Evolutionary conservation across 805 yeast species (phyloP), one percentile per base, ranked within the genome.

Genomic region (Teunomyces lycoperdinae): DNA sequence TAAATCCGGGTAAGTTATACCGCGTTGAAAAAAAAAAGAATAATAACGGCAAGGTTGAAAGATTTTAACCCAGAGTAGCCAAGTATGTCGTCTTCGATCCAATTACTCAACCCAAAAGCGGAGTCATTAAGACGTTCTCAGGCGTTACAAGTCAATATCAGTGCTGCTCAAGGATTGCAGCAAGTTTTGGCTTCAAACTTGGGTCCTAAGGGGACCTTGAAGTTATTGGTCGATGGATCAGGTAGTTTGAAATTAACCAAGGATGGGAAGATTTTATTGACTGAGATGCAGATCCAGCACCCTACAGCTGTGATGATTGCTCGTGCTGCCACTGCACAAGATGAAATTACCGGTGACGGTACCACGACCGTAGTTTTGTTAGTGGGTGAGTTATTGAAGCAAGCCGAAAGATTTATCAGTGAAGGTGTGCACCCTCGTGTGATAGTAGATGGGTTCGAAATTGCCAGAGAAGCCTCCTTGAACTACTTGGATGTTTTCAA

Each of bases 301-400:
- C 78, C 78, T 9, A 74, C 78, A 5, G 78, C 78, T 1, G 76
- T 74, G 38, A 72, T 72, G 77, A 72, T 73, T 54, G 96, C 99
- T 2, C 80, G 98, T 55, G 99, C 98, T 10, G 99, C 99, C 43
- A 83, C 96, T 41, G 97, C 99, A 0, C 99, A 94, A 70, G 99
- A 94, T 67, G 99, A 94, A 68, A 89, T 94, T 63, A 88, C 98
- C n/a, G 99, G 99, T 44, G 99, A 94, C 69, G 99, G 99, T 54
- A 94, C 99, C 47, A 92, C 98, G 5, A 87, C 97, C 1, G 99
- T 94, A 46, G 92, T 91, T 40, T 76, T 95, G 53, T 78, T 91
- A 47, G 99, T 94, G 38, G 99, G 99, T 47, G 97, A 92, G 67
- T 74, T 94, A 51, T 78, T 94, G 64, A 89, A 88, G 65, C 98